A percentile compares a stretch with the other conserved stretches of the same genome.
These are phyloP conservation scores for Globisporangium canariense DNA, from an alignment of 352 stramenopile species.

Conservation along the genomic window DNA sequence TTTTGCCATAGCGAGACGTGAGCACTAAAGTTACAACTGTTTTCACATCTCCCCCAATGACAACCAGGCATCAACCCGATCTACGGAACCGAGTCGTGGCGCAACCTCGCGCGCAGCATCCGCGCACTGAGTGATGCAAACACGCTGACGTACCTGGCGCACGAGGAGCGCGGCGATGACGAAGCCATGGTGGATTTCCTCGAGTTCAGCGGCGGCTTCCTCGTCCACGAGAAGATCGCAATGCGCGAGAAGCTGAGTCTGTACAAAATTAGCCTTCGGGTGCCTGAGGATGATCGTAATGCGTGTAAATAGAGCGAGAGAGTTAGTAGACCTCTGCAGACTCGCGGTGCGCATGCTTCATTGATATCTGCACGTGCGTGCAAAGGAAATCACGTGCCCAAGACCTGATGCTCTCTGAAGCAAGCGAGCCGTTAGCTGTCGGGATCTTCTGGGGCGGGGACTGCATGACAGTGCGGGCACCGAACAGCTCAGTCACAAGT, in stretches of 20 bases:
- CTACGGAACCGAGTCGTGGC: slow-evolving; percentile 77
- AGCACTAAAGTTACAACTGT: background rate
- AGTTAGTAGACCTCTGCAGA: background rate
- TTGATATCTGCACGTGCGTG: background rate
- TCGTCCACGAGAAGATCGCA: slow-evolving; percentile 43
- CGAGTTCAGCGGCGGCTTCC: slow-evolving; percentile 30
- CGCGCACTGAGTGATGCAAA: slow-evolving; percentile 39
- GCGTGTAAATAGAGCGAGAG: slow-evolving; percentile 4
- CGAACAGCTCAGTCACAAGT: background rate
- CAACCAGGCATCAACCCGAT: slow-evolving; percentile 74
- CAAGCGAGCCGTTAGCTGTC: slow-evolving; percentile 15
- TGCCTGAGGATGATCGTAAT: background rate
- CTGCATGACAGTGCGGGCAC: background rate
- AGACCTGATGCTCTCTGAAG: background rate
- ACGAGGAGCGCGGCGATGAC: slow-evolving; percentile 72
- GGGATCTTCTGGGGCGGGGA: slow-evolving; percentile 30
- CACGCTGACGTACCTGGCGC: slow-evolving; percentile 66
- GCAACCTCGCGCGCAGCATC: slow-evolving; percentile 71
- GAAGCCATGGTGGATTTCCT: slow-evolving; percentile 72
- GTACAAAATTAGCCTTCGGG: slow-evolving; percentile 38
- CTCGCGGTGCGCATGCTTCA: too few relatives aligned
- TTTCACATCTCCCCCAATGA: background rate
- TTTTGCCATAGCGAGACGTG: background rate
- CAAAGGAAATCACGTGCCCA: background rate
- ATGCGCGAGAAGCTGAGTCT: slow-evolving; percentile 40